phyloP scores from a whole-genome alignment of 1,284 basidiomycete genomes.

The Cryptococcus amylolentus region DNA sequence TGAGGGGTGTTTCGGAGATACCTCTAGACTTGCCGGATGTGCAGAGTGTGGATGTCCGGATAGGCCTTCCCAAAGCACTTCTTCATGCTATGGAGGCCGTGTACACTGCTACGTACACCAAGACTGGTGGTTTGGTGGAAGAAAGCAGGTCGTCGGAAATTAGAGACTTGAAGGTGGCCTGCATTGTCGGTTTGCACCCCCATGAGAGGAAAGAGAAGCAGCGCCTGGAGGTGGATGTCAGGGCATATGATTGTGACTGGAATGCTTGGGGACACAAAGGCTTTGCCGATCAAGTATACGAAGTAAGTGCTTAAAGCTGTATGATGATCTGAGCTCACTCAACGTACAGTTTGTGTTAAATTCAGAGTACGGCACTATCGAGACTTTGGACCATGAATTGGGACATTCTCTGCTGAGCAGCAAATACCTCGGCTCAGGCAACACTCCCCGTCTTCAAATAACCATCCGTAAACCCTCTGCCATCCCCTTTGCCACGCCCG shows the following conservation, averaged over 20 bases:
- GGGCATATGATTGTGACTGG: slow-evolving; percentile 38
- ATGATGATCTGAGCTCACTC: not conserved
- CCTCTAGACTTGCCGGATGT: slow-evolving; percentile 28
- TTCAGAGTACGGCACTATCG: slow-evolving; percentile 66
- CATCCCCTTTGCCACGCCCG: slow-evolving; percentile 65
- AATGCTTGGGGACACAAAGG: slow-evolving; percentile 49
- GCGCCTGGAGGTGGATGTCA: slow-evolving; percentile 61
- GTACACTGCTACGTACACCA: slow-evolving; percentile 12
- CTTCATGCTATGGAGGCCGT: slow-evolving; percentile 30
- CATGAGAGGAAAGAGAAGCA: slow-evolving; percentile 70
- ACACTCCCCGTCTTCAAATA: slow-evolving; percentile 52
- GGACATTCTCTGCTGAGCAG: slow-evolving; percentile 49
- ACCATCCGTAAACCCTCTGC: slow-evolving; percentile 74
- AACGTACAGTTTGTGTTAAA: slow-evolving; percentile 46
- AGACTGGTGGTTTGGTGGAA: not conserved
- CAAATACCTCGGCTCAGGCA: not conserved
- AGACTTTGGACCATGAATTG: slow-evolving; percentile 65
- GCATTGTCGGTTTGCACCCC: slow-evolving; percentile 69
- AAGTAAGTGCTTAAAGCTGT: slow-evolving; percentile 46
- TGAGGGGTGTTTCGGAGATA: slow-evolving; percentile 19
- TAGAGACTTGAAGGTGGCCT: slow-evolving; percentile 57
- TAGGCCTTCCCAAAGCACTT: slow-evolving; percentile 35
- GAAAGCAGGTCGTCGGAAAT: slow-evolving; percentile 35
- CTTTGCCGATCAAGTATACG: slow-evolving; percentile 49
- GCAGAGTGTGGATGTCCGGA: slow-evolving; percentile 14